phyloP scores from a whole-genome alignment of 306 rosid species.

The Aeschynomene evenia region DNA sequence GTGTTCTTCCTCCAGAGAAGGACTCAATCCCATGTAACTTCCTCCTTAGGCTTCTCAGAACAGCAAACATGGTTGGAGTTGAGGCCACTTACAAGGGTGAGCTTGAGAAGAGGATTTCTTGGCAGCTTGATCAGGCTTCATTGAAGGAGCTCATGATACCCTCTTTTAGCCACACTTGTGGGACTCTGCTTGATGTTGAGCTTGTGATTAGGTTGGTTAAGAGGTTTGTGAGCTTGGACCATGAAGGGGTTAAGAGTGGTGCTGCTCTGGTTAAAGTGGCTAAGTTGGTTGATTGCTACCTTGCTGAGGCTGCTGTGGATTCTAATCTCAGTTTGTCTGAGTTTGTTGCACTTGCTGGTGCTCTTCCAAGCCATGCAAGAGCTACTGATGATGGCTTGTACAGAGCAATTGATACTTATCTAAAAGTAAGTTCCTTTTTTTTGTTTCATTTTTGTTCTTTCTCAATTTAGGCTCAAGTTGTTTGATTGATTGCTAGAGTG shows the following conservation, averaged over 20 bases:
- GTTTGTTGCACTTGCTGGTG: constrained; percentile 61
- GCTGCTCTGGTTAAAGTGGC: constrained; percentile 80
- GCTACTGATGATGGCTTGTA: constrained; percentile 83
- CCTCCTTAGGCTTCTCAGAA: constrained; percentile 75
- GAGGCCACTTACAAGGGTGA: constrained; percentile 56
- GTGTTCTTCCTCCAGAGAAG: constrained; percentile 82
- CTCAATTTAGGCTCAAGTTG: background rate
- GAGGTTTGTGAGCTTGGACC: constrained; percentile 63
- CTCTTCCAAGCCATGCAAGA: constrained; percentile 76
- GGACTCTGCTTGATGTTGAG: constrained; percentile 72
- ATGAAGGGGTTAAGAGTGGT: constrained; percentile 48
- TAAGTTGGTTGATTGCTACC: constrained; percentile 71
- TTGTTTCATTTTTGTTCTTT: background rate
- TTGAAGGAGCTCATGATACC: constrained; percentile 84
- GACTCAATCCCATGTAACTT: constrained; percentile 87
- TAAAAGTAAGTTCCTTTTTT: constrained; percentile 53
- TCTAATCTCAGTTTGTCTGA: constrained; percentile 54
- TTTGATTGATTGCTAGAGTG: background rate
- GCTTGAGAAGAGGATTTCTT: constrained; percentile 70
- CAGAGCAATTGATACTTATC: constrained; percentile 89
- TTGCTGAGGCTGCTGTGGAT: constrained; percentile 81
- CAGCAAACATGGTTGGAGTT: constrained; percentile 79
- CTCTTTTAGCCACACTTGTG: constrained; percentile 84
- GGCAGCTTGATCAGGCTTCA: constrained; percentile 86
- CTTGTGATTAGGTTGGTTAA: constrained; percentile 65